Conservation (phyloP, 208 protist genomes). For the Leishmania aethiopica region DNA sequence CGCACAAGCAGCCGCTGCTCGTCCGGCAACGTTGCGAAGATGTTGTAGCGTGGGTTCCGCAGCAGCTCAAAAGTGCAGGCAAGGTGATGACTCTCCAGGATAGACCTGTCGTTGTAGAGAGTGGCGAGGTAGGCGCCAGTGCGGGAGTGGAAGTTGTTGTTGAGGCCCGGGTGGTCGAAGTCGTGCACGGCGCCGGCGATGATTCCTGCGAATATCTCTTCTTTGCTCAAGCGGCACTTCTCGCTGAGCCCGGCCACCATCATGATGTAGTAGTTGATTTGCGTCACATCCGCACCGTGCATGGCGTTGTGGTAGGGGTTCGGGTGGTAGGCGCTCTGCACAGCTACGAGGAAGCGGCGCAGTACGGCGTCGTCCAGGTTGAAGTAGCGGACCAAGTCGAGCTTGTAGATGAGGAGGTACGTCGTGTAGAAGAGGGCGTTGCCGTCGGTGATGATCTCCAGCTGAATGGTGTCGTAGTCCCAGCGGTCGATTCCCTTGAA, state of each 20-base stretch:
- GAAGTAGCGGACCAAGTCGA: conserved; percentile 87
- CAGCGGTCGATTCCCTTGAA: conserved; percentile 88
- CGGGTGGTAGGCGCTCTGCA: conserved; percentile 90
- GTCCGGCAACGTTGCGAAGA: conserved; percentile 75
- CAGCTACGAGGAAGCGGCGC: conserved; percentile 81
- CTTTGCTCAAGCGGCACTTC: conserved; percentile 77
- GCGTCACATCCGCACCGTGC: conserved; percentile 93
- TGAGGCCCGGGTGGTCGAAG: conserved; percentile 96
- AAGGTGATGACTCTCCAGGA: conserved; percentile 96
- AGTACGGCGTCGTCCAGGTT: conserved; percentile 80
- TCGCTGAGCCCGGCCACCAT: conserved; percentile 67
- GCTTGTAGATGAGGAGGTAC: conserved; percentile 87
- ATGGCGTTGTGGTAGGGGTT: conserved; percentile 94
- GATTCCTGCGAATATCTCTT: conserved; percentile 91
- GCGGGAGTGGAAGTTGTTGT: conserved; percentile 97
- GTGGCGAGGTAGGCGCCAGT: conserved; percentile 90
- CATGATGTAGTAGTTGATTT: conserved; percentile 95
- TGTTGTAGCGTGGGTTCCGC: conserved; percentile 75
- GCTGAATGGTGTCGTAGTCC: conserved; percentile 89
- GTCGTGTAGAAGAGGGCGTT: conserved; percentile 90
- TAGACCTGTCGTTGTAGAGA: conserved; percentile 94
- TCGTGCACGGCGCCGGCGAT: conserved; percentile 95
- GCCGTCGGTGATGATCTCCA: conserved; percentile 87
- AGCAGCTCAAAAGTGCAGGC: conserved; percentile 89
- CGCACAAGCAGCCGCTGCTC: conserved; percentile 85